Base-by-base conservation (phyloP, 1,284 basidiomycete genomes). In the Blastosporella zonata region DNA sequence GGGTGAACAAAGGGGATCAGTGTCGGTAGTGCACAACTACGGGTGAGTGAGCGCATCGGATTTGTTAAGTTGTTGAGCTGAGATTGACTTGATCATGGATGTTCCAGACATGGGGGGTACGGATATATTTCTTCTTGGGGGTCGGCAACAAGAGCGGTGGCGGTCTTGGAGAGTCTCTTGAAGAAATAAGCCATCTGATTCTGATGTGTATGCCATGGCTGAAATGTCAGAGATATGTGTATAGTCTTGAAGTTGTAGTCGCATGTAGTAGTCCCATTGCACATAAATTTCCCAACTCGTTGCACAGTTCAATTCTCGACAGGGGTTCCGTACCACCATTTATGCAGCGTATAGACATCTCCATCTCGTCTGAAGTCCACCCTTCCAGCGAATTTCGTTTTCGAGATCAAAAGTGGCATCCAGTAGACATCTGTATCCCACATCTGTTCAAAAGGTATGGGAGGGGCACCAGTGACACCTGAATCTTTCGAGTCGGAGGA, bases 51-150 rank as follows among this genome's bases (percentile, higher is more conserved):
- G 12, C 2, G 21, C 10, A 8, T 23, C 2, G 6, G 25, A 5
- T 10, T 27, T 5, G n/a, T n/a, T n/a, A 40, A 8, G 13, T 23
- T 18, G n/a, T 13, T n/a, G 12, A 18, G 5, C 20, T 18, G 42
- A 22, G 9, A n/a, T 29, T 18, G 13, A 23, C 6, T 22, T 31
- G 22, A 23, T 39, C 23, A 29, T 22, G n/a, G 69, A 72, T 56
- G 70, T 3, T 7, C 25, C 13, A 74, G 72, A 38, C 73, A 71
- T 50, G 74, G 74, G 9, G 73, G 78, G 18, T 73, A 73, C 42
- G 82, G 83, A 27, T 84, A 77, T 56, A 78, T 81, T 46, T 70
- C 74, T 28, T 81, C 79, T 0, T 85, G 81, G 81, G 82, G 79
- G 0, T 79, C 77, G 0, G 82, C 82, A 0, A 67, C 67, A 17